Evolutionary conservation across 345 rosid genomes (phyloP), one percentile per base, ranked within the genome.

Genomic region (Bretschneidera sinensis): DNA sequence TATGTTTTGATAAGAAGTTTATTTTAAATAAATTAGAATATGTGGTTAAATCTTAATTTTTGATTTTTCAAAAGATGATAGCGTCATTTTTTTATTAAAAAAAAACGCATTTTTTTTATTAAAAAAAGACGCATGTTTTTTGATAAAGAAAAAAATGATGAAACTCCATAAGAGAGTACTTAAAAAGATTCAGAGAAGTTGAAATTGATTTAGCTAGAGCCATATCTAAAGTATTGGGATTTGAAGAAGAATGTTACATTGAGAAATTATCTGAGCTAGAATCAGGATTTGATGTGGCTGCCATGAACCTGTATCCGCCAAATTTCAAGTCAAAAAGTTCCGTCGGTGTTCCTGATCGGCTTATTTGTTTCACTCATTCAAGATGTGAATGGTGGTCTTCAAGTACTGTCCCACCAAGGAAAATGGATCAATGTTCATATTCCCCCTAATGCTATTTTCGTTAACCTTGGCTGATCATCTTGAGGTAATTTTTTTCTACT

Each of bases 341-440:
- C 8, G 19, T 63, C 6, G 73, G 77, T 14, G 11, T 68, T 0
- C 55, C 73, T 39, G 54, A 57, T 20, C 77, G 76, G 76, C 24
- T 61, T 71, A 52, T 21, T 71, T 9, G 45, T 71, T 33, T 61
- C 71, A 4, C 76, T 73, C 19, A 55, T 64, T 5, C 73, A 73
- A 60, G 66, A 73, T 24, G 62, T 73, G 11, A 55, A 62, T 34
- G 76, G 76, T 13, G 76, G 76, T 13, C 71, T 72, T 31, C 71
- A 54, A 48, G 19, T 72, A 2, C 57, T 66, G 10, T 16, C 61
- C 34, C 67, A 66, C n/a, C 45, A 49, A 10, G 71, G 71, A 23
- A 72, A 66, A 1, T 72, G 71, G 76, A 33, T 72, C 34, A 62
- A 54, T 18, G 67, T 62, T 0, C 14, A 45, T 2, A 66, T 72